These are phyloP conservation scores for Globisporangium cederbergense DNA, from an alignment of 352 stramenopile species.

Conservation along the genomic window DNA sequence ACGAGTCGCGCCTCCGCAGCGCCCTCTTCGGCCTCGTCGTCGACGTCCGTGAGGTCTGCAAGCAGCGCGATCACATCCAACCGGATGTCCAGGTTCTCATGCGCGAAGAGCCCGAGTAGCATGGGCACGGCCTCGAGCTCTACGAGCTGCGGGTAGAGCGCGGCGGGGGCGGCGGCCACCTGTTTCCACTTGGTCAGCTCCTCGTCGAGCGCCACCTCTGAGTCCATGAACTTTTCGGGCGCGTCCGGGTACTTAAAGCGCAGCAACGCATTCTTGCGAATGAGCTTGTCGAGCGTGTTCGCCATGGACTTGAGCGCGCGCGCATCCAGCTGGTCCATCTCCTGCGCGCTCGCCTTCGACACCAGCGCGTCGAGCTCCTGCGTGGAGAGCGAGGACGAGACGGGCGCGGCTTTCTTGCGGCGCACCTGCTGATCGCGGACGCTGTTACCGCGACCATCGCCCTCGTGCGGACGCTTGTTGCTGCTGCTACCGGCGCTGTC, in stretches of 20 bases:
- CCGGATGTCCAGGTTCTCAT: slow-evolving; percentile 81
- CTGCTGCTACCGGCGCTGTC: not conserved
- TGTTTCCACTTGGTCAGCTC: slow-evolving; percentile 55
- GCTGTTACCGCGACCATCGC: not conserved
- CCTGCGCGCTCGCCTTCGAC: slow-evolving; percentile 37
- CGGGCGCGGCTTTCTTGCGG: slow-evolving; percentile 6
- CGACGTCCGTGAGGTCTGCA: slow-evolving; percentile 70
- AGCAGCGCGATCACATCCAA: slow-evolving; percentile 54
- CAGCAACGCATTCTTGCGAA: slow-evolving; percentile 75
- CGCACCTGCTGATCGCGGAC: slow-evolving; percentile 4
- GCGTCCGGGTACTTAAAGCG: slow-evolving; percentile 78
- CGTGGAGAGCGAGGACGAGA: slow-evolving; percentile 15
- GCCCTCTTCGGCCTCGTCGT: slow-evolving; percentile 25
- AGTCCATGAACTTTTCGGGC: slow-evolving; percentile 81
- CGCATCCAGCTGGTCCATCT: slow-evolving; percentile 56
- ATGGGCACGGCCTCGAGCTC: slow-evolving; percentile 60
- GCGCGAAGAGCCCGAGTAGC: slow-evolving; percentile 73
- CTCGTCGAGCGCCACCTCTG: slow-evolving; percentile 63
- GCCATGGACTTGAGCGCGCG: slow-evolving; percentile 71
- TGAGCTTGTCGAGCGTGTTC: slow-evolving; percentile 59
- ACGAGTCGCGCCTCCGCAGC: slow-evolving; percentile 36
- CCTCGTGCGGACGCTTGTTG: slow-evolving; percentile 9
- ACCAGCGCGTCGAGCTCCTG: slow-evolving; percentile 46
- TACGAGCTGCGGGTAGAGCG: slow-evolving; percentile 52
- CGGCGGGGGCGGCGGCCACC: slow-evolving; percentile 57